Evolutionary conservation across 139 green algal species (phyloP).

Genomic region (Micractinium sp.): DNA sequence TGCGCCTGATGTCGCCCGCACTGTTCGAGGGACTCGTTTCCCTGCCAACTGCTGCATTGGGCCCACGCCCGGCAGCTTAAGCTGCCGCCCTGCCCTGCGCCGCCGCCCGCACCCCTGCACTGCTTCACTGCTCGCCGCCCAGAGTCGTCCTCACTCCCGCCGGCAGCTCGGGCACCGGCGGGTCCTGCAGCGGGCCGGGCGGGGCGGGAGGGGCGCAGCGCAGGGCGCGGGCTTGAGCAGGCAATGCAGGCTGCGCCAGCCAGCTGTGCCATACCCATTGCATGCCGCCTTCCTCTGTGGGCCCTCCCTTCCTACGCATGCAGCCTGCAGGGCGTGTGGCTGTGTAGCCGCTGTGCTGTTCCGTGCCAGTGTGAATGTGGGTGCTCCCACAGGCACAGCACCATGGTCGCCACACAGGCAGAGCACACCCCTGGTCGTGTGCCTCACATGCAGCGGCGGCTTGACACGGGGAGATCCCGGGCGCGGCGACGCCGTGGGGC

Average conservation of each 20-base stretch:
- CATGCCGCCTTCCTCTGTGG: background rate
- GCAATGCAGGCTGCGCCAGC: background rate
- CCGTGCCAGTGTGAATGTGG: no score
- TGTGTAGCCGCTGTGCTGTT: no score
- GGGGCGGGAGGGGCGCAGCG: no score
- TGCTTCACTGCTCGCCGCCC: background rate
- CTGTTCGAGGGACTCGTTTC: no score
- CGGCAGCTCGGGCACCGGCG: background rate
- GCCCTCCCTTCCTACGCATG: background rate
- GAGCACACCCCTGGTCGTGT: background rate
- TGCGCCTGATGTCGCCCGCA: no score
- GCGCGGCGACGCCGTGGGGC: constrained; percentile 6
- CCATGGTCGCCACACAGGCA: no score
- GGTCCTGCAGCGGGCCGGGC: background rate
- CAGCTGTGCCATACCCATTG: background rate
- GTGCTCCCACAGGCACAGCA: no score
- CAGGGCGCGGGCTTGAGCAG: no score
- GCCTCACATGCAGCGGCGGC: background rate
- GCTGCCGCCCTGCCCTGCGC: no score
- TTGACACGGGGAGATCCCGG: background rate
- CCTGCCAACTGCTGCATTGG: background rate
- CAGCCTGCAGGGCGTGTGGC: no score
- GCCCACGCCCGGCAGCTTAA: background rate
- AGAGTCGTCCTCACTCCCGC: background rate
- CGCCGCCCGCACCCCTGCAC: background rate